These are phyloP conservation scores for Linnemannia schmuckeri DNA, from an alignment of 192 early-diverging fungal genomes.

Conservation along the genomic window DNA sequence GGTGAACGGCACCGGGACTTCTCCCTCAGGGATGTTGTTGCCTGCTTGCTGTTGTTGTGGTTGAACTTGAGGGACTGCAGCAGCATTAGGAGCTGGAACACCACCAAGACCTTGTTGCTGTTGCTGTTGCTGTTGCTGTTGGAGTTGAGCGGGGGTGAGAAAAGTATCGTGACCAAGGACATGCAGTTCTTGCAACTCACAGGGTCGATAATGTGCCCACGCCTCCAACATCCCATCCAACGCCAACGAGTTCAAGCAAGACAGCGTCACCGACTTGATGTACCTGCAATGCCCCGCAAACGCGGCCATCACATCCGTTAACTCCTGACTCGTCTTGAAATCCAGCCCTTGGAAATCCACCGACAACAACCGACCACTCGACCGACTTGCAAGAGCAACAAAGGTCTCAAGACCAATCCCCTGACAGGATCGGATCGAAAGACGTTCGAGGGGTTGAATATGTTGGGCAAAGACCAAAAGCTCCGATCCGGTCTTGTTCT, in stretches of 20 bases:
- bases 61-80: not conserved
- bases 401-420: constrained; percentile 38
- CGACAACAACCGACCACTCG: constrained; percentile 13
- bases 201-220: not conserved
- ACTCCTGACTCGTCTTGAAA: constrained; percentile 32
- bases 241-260: constrained; percentile 31
- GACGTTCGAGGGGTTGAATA: constrained; percentile 29
- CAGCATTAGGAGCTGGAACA: not conserved
- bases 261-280: constrained; percentile 40
- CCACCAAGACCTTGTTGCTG: constrained; percentile 3
- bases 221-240: constrained; percentile 41
- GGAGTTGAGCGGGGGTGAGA: not conserved
- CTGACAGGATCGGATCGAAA: constrained; percentile 45
- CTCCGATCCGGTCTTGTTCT: constrained; percentile 50
- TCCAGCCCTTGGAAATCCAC: constrained; percentile 47
- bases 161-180: constrained; percentile 46
- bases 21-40: not conserved
- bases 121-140: constrained; percentile 22
- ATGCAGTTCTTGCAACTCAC: constrained; percentile 41
- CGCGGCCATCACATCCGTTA: constrained; percentile 35
- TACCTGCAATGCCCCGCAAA: constrained; percentile 39
- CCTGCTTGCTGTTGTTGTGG: not conserved
- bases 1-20: constrained; percentile 20
- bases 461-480: constrained; percentile 40
- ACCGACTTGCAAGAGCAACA: constrained; percentile 29